Percentiles rank a stretch among this genome's conserved stretches.
Evolutionary conservation across 441 rosid genomes (phyloP).

Genomic region (Geranium incanum): DNA sequence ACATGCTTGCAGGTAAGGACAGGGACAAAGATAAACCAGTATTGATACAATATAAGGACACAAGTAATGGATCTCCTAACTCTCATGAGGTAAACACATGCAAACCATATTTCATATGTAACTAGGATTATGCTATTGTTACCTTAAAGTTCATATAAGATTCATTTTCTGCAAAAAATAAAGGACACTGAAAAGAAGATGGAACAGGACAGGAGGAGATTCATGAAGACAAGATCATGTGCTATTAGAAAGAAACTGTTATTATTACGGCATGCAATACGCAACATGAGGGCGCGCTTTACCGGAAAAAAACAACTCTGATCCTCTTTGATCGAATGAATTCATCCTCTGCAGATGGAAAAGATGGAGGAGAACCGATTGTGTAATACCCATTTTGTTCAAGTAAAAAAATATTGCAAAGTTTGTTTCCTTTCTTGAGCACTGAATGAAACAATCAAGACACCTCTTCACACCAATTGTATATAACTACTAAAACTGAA

Average conservation of each 20-base stretch:
- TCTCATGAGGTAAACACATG: slow-evolving; percentile 27
- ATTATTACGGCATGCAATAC: slow-evolving; percentile 47
- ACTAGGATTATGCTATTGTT: background rate
- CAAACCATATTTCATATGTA: background rate
- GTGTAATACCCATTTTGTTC: background rate
- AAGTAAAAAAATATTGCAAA: background rate
- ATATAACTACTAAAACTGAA: background rate
- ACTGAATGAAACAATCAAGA: background rate
- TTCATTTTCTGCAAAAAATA: background rate
- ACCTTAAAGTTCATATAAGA: background rate
- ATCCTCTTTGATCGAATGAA: background rate
- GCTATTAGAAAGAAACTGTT: slow-evolving; percentile 32
- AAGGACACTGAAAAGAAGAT: slow-evolving; percentile 28
- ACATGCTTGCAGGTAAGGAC: slow-evolving; percentile 20
- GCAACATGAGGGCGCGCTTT: background rate
- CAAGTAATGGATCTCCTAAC: slow-evolving; percentile 6
- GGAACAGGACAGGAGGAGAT: slow-evolving; percentile 30
- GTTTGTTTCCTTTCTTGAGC: background rate
- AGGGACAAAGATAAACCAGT: slow-evolving; percentile 19
- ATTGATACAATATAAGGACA: background rate
- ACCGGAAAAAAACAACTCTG: background rate
- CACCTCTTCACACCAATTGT: background rate
- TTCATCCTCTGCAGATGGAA: background rate
- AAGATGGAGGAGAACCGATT: background rate
- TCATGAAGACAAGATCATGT: slow-evolving; percentile 30